Percentiles rank a stretch among this genome's conserved stretches.
Conservation (phyloP, 176 grass and related monocot species). For the Bothriochloa decipiens region DNA sequence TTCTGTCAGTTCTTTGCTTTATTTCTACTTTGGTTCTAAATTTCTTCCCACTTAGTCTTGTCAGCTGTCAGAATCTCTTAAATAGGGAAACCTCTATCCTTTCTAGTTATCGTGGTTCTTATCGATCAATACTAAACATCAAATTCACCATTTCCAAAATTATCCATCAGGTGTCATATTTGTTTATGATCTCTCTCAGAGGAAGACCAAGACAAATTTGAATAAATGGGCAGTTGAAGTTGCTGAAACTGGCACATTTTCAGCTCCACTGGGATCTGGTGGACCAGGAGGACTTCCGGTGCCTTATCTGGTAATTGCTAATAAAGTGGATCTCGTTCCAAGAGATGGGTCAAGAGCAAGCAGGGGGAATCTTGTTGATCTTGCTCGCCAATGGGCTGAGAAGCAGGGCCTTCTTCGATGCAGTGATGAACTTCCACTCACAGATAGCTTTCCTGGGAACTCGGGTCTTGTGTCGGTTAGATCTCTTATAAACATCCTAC, state of each 20-base stretch:
- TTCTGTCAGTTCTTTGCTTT: conserved; percentile 15
- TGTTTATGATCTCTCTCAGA: conserved; percentile 88
- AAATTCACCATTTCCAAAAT: conserved; percentile 32
- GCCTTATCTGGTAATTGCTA: conserved; percentile 91
- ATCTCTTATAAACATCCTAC: conserved; percentile 28
- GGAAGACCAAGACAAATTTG: conserved; percentile 89
- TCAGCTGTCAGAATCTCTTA: conserved; percentile 1
- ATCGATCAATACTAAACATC: conserved; percentile 4
- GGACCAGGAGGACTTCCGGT: conserved; percentile 97
- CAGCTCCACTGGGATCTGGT: conserved; percentile 76
- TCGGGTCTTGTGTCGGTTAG: conserved; percentile 80
- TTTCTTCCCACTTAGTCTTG: conserved; percentile 3
- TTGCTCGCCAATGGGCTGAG: conserved; percentile 88
- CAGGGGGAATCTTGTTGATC: conserved; percentile 84
- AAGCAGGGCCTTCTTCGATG: conserved; percentile 80
- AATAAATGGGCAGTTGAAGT: conserved; percentile 90
- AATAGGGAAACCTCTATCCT: background rate
- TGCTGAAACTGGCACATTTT: conserved; percentile 77
- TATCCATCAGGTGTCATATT: conserved; percentile 86
- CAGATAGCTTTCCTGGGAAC: conserved; percentile 81
- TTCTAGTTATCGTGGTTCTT: conserved; percentile 15
- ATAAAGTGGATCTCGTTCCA: conserved; percentile 77
- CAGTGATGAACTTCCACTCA: conserved; percentile 85
- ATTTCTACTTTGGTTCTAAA: conserved; percentile 24
- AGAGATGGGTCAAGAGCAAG: conserved; percentile 67